Base-by-base conservation (phyloP, 2,329 filamentous ascomycete species). In the Sporothrix phasma region DNA sequence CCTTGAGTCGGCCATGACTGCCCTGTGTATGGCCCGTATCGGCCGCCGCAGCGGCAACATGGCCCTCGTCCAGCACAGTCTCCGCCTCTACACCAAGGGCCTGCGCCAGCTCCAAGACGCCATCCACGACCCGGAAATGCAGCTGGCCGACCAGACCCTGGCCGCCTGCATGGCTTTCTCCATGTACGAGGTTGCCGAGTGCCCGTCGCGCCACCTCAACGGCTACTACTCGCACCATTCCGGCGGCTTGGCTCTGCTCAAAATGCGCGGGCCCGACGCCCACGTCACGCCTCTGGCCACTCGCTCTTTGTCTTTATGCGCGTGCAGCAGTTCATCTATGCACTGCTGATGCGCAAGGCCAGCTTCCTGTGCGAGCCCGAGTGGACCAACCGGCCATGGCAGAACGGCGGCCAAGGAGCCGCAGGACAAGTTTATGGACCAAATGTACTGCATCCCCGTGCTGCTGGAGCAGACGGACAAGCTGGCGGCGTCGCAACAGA, bases 131-230 rank as follows among this genome's bases (percentile, higher is more conserved):
- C 66, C 64, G 13, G 5, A 13, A 29, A 46, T 34, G 7, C 64
- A 54, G 26, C 31, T 46, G 19, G 8, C 43, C 3, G 68, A 69
- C 59, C 63, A 69, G 59, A 70, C 61, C 7, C 60, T 70, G 26
- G 69, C 69, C 1, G 68, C 69, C 15, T 67, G 65, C 47, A 24
- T 68, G 63, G 68, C 67, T 0, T 63, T 69, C 31, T 56, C 68
- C 29, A 43, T 68, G 61, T 71, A 69, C 64, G 70, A 71, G 65
- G 46, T 70, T 22, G 62, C 63, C 58, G 69, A 70, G 61, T 70
- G 68, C 19, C 69, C 70, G 0, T 53, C 64, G 1, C 43, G 34
- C 1, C 65, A 31, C 15, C 6, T 54, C 2, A 45, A 66, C 45
- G 70, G 43, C 15, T 70, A 69, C 56, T n/a, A 47, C 60, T 64